phyloP scores from a whole-genome alignment of 2,329 filamentous ascomycete species.

The Clonostachys sp. region DNA sequence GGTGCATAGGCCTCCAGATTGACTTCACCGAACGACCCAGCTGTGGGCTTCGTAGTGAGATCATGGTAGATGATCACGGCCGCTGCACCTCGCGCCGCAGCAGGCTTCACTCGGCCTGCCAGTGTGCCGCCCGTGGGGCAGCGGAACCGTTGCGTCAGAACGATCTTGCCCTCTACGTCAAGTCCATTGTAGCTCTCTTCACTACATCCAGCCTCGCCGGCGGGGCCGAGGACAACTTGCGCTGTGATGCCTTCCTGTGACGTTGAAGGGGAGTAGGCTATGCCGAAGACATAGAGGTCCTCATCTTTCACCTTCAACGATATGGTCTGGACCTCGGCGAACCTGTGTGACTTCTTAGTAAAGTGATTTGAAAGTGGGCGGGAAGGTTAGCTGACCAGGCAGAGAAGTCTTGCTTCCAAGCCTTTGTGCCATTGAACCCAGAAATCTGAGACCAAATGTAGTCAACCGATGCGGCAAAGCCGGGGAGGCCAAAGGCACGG shows the following conservation, averaged over 20 bases:
- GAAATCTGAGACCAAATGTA: constrained; percentile 39
- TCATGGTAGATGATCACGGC: constrained; percentile 23
- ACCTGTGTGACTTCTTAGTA: background rate
- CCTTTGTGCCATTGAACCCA: constrained; percentile 23
- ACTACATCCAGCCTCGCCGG: constrained; percentile 15
- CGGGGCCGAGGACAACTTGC: constrained; percentile 16
- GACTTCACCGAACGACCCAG: constrained; percentile 15
- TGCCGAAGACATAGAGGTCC: constrained; percentile 14
- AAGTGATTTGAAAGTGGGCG: no score
- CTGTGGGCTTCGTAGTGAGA: constrained; percentile 18
- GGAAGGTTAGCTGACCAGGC: constrained; percentile 18
- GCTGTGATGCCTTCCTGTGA: constrained; percentile 17
- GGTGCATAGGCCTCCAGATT: constrained; percentile 13
- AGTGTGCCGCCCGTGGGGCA: constrained; percentile 21
- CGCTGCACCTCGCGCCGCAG: constrained; percentile 16
- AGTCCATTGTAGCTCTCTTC: constrained; percentile 15
- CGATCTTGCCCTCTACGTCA: constrained; percentile 20
- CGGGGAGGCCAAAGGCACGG: constrained; percentile 45
- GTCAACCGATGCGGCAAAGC: constrained; percentile 42
- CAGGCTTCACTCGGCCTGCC: constrained; percentile 19
- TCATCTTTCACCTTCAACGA: constrained; percentile 17
- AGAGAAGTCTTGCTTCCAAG: constrained; percentile 44
- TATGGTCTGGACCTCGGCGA: constrained; percentile 22
- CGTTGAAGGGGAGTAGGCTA: constrained; percentile 23
- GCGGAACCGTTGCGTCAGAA: constrained; percentile 19